Evolutionary conservation across 805 yeast genomes (phyloP).

Genomic region (Ogataea methanolica): DNA sequence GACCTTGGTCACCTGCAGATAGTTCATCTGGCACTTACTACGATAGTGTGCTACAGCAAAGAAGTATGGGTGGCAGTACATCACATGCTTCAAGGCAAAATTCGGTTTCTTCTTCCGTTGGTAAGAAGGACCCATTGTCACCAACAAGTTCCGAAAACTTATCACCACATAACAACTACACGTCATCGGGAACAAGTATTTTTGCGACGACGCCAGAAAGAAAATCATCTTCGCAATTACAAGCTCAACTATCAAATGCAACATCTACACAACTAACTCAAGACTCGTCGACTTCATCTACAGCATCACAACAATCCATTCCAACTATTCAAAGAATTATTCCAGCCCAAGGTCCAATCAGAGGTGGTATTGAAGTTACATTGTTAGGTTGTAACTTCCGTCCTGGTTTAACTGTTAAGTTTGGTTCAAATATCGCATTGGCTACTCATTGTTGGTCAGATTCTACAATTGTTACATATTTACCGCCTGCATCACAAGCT

Average conservation of each 20-base stretch:
- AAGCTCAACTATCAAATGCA: background rate
- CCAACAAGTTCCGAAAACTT: constrained; percentile 29
- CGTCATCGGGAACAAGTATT: constrained; percentile 29
- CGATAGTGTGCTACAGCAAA: constrained; percentile 24
- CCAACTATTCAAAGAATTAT: constrained; percentile 82
- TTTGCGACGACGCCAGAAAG: constrained; percentile 31
- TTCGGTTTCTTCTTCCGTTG: constrained; percentile 14
- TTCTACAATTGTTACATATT: constrained; percentile 84
- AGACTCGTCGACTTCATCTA: background rate
- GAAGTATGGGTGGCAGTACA: constrained; percentile 7
- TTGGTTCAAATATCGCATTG: constrained; percentile 74
- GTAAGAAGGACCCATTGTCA: constrained; percentile 26
- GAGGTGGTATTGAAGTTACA: constrained; percentile 96
- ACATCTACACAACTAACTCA: background rate
- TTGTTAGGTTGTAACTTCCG: constrained; percentile 82
- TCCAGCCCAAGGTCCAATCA: constrained; percentile 91
- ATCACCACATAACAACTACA: constrained; percentile 27
- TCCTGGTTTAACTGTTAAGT: constrained; percentile 76
- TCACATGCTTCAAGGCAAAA: constrained; percentile 12
- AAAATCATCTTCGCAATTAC: constrained; percentile 9
- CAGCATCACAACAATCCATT: constrained; percentile 4
- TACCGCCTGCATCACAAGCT: constrained; percentile 86
- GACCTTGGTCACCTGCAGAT: constrained; percentile 29
- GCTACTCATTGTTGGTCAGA: constrained; percentile 97
- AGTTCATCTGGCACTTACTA: constrained; percentile 19